Evolutionary conservation across 345 rosid genomes (phyloP).

Genomic region (thale cress (Arabidopsis thaliana)): DNA sequence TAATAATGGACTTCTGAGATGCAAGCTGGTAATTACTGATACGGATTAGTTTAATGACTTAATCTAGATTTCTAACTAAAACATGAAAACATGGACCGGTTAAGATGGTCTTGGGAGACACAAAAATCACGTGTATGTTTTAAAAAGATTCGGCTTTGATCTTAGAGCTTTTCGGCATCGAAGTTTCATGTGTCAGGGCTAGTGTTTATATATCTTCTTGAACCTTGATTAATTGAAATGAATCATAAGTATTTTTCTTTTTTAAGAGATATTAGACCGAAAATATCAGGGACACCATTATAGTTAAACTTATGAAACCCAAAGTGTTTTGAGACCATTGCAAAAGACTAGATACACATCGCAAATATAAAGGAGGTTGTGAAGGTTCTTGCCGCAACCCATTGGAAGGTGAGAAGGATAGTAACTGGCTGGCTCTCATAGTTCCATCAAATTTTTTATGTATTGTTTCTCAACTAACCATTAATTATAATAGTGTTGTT

Average conservation of each 20-base stretch:
- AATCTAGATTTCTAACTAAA: slow-evolving; percentile 21
- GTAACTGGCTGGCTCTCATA: too few species aligned
- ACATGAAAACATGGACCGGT: slow-evolving; percentile 40
- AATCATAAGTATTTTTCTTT: background rate
- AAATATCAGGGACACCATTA: background rate
- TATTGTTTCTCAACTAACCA: too few species aligned
- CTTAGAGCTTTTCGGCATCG: slow-evolving; percentile 45
- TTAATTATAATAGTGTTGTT: too few species aligned
- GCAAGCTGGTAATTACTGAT: slow-evolving; percentile 44
- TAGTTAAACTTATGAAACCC: background rate
- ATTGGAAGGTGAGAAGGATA: background rate
- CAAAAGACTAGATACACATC: background rate
- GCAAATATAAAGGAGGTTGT: background rate
- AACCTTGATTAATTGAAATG: slow-evolving; percentile 8
- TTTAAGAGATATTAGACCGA: background rate
- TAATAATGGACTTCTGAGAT: slow-evolving; percentile 32
- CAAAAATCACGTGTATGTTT: slow-evolving; percentile 46
- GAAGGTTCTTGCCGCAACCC: background rate
- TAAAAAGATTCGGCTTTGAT: slow-evolving; percentile 41
- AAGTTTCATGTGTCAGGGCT: slow-evolving; percentile 49
- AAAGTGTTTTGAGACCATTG: background rate
- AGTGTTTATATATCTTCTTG: slow-evolving; percentile 1
- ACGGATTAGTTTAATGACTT: slow-evolving; percentile 24
- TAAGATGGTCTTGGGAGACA: slow-evolving; percentile 43
- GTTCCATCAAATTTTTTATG: too few species aligned